phyloP scores from a whole-genome alignment of 495 filamentous ascomycete genomes.

The Aeminium ludgeri region DNA sequence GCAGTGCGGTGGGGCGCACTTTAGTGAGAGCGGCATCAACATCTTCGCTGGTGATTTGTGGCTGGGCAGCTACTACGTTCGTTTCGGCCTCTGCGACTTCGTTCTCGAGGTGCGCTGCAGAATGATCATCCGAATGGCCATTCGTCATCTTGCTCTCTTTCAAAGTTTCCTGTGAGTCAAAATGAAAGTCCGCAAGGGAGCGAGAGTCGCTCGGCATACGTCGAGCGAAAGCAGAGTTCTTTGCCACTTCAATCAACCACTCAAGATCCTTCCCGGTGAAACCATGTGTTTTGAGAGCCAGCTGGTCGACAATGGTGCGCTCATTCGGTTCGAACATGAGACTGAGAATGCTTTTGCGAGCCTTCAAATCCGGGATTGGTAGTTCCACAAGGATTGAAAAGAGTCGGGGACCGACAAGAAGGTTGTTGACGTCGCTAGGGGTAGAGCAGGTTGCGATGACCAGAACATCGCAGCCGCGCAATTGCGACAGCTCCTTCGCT shows the following conservation, averaged over 20 bases:
- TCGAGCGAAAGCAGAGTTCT: background rate
- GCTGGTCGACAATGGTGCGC: background rate
- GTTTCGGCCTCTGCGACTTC: slow-evolving; percentile 1
- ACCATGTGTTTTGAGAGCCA: slow-evolving; percentile 47
- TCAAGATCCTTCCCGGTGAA: slow-evolving; percentile 51
- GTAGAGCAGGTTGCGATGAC: slow-evolving; percentile 59
- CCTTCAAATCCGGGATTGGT: slow-evolving; percentile 54
- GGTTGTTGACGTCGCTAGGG: slow-evolving; percentile 56
- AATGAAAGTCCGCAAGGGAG: too few species aligned
- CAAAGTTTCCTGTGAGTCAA: too few species aligned
- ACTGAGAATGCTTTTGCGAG: slow-evolving; percentile 59
- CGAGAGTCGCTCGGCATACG: too few species aligned
- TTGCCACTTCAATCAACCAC: slow-evolving; percentile 28
- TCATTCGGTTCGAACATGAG: slow-evolving; percentile 26
- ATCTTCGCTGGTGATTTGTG: slow-evolving; percentile 29
- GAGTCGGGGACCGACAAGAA: slow-evolving; percentile 47
- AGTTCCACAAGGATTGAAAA: slow-evolving; percentile 62
- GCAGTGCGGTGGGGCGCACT: slow-evolving; percentile 69
- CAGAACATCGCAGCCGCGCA: slow-evolving; percentile 35
- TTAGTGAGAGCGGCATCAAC: slow-evolving; percentile 37
- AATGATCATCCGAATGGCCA: slow-evolving; percentile 5
- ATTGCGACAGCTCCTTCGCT: slow-evolving; percentile 27
- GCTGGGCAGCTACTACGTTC: background rate
- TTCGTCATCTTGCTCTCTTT: background rate
- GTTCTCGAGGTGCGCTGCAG: background rate